These are phyloP conservation scores for Oryza meridionalis DNA, from an alignment of 176 grass and related monocot genomes.

Conservation along the genomic window DNA sequence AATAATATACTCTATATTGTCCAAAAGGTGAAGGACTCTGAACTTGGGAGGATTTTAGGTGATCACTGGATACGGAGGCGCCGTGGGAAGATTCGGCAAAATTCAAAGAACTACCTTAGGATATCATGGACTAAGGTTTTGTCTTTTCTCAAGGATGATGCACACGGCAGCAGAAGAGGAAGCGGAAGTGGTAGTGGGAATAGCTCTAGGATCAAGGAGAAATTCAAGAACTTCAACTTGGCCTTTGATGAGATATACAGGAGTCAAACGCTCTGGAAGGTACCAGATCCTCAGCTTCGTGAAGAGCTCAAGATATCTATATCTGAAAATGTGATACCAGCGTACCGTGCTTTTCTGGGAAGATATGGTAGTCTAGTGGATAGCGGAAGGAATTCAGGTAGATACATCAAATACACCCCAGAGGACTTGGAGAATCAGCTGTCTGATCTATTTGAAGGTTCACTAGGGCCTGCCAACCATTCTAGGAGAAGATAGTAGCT, in stretches of 20 bases:
- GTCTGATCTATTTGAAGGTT: slow-evolving; percentile 86
- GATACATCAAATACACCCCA: slow-evolving; percentile 78
- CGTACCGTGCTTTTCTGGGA: slow-evolving; percentile 92
- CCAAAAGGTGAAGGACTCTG: slow-evolving; percentile 86
- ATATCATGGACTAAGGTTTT: slow-evolving; percentile 89
- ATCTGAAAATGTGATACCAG: slow-evolving; percentile 92
- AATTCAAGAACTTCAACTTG: slow-evolving; percentile 91
- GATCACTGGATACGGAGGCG: slow-evolving; percentile 81
- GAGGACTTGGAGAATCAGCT: slow-evolving; percentile 91
- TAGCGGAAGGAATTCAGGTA: slow-evolving; percentile 66
- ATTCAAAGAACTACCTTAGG: slow-evolving; percentile 82
- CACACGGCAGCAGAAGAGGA: slow-evolving; percentile 46
- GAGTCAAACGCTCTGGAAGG: slow-evolving; percentile 88
- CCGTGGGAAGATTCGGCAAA: slow-evolving; percentile 79
- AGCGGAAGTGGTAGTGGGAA: slow-evolving; percentile 65
- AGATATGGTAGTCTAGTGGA: slow-evolving; percentile 80
- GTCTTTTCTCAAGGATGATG: slow-evolving; percentile 90
- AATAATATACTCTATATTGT: slow-evolving; percentile 92
- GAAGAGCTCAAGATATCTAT: slow-evolving; percentile 98
- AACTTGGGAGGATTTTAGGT: slow-evolving; percentile 85
- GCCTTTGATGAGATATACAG: slow-evolving; percentile 91
- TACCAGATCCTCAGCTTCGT: slow-evolving; percentile 78
- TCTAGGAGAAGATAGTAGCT: slow-evolving; percentile 62
- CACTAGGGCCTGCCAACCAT: slow-evolving; percentile 63
- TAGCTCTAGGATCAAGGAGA: slow-evolving; percentile 82